Base-by-base conservation (phyloP, 1,139 yeast genomes). In the Debaryomycetaceae sp. region DNA sequence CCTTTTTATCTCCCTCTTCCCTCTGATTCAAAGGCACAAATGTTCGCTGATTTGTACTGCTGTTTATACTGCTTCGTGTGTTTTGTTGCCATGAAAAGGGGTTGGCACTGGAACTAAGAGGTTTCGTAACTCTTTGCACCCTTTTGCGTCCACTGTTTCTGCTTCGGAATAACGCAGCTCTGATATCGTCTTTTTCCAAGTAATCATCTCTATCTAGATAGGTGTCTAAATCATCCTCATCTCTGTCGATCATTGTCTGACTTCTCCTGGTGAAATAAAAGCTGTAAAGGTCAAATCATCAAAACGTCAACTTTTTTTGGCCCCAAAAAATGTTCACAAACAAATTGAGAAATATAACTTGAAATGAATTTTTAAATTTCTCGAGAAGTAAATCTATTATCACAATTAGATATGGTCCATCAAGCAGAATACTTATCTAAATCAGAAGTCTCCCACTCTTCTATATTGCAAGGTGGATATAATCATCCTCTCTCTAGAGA, bases 401-500 rank as follows among this genome's bases (percentile, higher is more conserved):
- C 26, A 22, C 11, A 22, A 11, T 22, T 22, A 16, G 16, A n/a
- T 19, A 72, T 71, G 77, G 65, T 63, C 34, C 94, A 85, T 56
- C 66, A 67, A 33, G 92, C 95, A n/a, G 81, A 82, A 56, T 86
- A 73, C 55, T 67, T 84, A 41, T 77, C 78, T 16, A 63, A 70
- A 1, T 67, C 74, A 18, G 79, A 79, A 24, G 78, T 92, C 1
- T 70, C 74, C 33, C 78, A 87, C 46, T 75, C 89, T n/a, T 85
- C 95, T 5, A 70, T 92, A 35, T 74, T 92, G 38, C 92, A 92
- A 48, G 96, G 98, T 43, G 97, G 98, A 3, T 92, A 91, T 67
- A 85, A 86, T 63, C 96, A 91, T 56, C 95, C 96, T 1, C 71
- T 92, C 42, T 60, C 91, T 16, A 78, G 98, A 52, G 83, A 79